Evolutionary conservation across 495 filamentous ascomycete genomes (phyloP), one percentile per base, ranked within the genome.

Genomic region (Pseudoneurospora amorphoporcata): DNA sequence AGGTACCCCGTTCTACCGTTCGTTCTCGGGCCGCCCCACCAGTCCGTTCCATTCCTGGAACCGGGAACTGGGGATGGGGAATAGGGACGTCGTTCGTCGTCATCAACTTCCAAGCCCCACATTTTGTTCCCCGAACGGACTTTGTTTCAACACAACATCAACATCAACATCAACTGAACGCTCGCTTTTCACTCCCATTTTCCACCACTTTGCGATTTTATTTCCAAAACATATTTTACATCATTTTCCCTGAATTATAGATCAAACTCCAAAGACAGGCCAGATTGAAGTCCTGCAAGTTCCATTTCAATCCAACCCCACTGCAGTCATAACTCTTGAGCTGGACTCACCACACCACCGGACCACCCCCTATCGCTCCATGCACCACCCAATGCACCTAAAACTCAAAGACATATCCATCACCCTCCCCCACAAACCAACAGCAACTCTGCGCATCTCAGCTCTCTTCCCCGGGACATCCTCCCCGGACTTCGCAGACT

Each of bases 391-490:
- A 65, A 65, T 65, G 53, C 14, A 65, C 16, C 53, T 65, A 0
- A 3, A 77, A 32, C 53, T 65, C 0, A 3, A 77, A 69, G 37
- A 69, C 47, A 53, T 65, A 12, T 69, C 71, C 2, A 70, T 79
- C 68, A 70, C 40, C 2, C 71, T 80, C 29, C 19, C 41, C 65
- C 72, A 58, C 74, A 80, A 80, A 53, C 77, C 79, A 4, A 47
- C 71, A 6, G 77, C 75, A 8, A 29, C 75, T 12, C 76, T 80
- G 0, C 32, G 68, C 17, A 58, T 78, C 16, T 76, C 78, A 1
- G 61, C 73, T 45, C 47, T 40, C 38, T 42, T 65, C n/a, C 73
- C 76, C 5, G 29, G 53, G 23, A 65, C 29, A 32, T 65, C 29
- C 53, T 8, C 23, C 2, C 14, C 53, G 29, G 29, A 65, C 12